Conservation (phyloP, 495 filamentous ascomycete species). For the Penicillium verhagenii region DNA sequence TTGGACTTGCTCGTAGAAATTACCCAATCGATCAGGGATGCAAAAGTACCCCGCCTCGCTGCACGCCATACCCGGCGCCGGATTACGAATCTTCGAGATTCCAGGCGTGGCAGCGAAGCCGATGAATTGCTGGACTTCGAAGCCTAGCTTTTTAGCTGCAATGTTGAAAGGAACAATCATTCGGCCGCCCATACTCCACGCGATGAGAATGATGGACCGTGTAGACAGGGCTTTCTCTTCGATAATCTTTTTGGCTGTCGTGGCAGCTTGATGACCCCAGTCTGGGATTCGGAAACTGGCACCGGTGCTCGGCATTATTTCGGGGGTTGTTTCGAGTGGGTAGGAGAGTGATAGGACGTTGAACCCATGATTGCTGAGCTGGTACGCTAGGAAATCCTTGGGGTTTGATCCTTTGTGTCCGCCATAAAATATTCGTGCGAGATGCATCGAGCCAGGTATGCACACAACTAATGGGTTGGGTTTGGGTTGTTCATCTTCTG, state of each 20-base stretch:
- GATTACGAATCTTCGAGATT: constrained; percentile 12
- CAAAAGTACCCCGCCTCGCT: constrained; percentile 12
- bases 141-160: constrained; percentile 10
- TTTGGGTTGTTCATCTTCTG: no score
- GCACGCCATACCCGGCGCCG: not conserved
- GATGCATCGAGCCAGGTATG: constrained; percentile 20
- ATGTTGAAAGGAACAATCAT: constrained; percentile 23
- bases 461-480: constrained; percentile 22
- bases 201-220: constrained; percentile 11
- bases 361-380: constrained; percentile 17
- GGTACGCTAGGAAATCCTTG: constrained; percentile 19
- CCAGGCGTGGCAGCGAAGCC: constrained; percentile 25
- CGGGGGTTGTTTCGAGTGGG: constrained; percentile 18
- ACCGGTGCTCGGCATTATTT: constrained; percentile 14
- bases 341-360: constrained; percentile 26
- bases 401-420: constrained; percentile 15
- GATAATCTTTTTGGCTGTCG: constrained; percentile 10
- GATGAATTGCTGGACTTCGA: constrained; percentile 20
- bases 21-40: constrained; percentile 1
- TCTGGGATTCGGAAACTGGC: constrained; percentile 16
- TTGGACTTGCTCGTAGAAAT: constrained; percentile 15
- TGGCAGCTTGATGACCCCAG: constrained; percentile 24
- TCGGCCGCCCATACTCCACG: constrained; percentile 28
- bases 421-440: constrained; percentile 26
- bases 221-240: constrained; percentile 4